phyloP scores from a whole-genome alignment of 2,329 filamentous ascomycete genomes.

The Colletotrichum filicis region DNA sequence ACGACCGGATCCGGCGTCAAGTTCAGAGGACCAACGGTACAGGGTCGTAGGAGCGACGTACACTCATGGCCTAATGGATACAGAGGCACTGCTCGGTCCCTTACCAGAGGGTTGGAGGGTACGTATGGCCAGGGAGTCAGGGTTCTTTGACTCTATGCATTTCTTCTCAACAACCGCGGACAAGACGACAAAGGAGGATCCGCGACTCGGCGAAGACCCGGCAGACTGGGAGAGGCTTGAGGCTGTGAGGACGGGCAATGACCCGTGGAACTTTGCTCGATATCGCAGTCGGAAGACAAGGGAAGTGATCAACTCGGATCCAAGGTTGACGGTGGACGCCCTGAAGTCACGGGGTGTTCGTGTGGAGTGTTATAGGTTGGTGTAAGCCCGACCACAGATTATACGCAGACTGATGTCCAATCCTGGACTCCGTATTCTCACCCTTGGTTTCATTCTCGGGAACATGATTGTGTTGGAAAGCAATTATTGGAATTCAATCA shows the following conservation, averaged over 20 bases:
- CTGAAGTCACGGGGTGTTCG: neutral
- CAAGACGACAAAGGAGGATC: neutral
- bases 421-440: too few species aligned
- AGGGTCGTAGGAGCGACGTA: constrained; percentile 17
- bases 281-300: neutral
- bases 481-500: too few species aligned
- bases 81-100: constrained; percentile 15
- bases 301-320: neutral
- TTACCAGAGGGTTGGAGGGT: neutral
- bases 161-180: neutral
- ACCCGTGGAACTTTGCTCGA: neutral
- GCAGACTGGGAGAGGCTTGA: neutral
- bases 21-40: neutral
- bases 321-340: neutral
- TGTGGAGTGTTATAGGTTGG: neutral
- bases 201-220: neutral
- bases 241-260: neutral
- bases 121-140: neutral
- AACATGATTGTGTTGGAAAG: too few species aligned
- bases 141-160: constrained; percentile 4
- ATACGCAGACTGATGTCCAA: too few species aligned
- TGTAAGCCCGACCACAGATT: neutral
- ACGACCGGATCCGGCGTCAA: neutral
- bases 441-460: too few species aligned
- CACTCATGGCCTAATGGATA: constrained; percentile 15